A percentile compares a stretch with the other conserved stretches of the same genome.
Conservation (phyloP, 2,329 filamentous ascomycete genomes). For the Hypoxylon sp. region DNA sequence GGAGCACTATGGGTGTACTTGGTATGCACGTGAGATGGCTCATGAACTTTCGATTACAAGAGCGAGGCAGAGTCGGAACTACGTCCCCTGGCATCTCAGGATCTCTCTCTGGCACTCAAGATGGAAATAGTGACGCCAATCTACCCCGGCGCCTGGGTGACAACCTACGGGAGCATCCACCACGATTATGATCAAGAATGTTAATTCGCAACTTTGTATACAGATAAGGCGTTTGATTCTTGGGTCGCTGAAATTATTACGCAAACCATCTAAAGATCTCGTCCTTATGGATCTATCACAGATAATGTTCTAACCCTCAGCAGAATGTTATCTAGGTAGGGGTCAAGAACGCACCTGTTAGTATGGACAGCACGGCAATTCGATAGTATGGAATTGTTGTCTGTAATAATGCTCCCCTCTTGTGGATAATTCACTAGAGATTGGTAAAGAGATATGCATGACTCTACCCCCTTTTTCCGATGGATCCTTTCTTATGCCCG, state of each 20-base stretch:
- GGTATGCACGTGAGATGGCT: slow-evolving; percentile 73
- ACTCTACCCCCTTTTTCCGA: not conserved
- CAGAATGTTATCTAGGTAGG: not conserved
- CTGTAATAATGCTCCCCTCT: not conserved
- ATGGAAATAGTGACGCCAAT: slow-evolving; percentile 45
- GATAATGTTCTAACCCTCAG: not conserved
- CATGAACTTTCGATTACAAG: slow-evolving; percentile 67
- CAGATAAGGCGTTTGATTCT: not conserved
- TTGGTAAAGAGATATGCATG: not conserved
- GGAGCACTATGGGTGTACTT: slow-evolving; percentile 70
- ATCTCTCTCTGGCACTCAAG: slow-evolving; percentile 48
- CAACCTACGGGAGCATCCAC: slow-evolving; percentile 52
- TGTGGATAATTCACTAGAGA: not conserved
- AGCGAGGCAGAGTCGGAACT: slow-evolving; percentile 56
- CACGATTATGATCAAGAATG: slow-evolving; percentile 47
- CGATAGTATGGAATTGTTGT: not conserved
- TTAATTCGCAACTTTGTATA: not conserved
- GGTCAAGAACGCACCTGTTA: not conserved
- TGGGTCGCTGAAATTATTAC: not conserved
- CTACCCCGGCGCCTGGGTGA: slow-evolving; percentile 53
- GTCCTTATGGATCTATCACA: not conserved
- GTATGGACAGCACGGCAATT: not conserved
- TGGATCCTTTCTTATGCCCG: not conserved
- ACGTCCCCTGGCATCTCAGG: slow-evolving; percentile 46
- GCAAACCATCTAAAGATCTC: too few relatives aligned